Evolutionary conservation across 257 asterid genomes (phyloP).

Genomic region (Solanum etuberosum): DNA sequence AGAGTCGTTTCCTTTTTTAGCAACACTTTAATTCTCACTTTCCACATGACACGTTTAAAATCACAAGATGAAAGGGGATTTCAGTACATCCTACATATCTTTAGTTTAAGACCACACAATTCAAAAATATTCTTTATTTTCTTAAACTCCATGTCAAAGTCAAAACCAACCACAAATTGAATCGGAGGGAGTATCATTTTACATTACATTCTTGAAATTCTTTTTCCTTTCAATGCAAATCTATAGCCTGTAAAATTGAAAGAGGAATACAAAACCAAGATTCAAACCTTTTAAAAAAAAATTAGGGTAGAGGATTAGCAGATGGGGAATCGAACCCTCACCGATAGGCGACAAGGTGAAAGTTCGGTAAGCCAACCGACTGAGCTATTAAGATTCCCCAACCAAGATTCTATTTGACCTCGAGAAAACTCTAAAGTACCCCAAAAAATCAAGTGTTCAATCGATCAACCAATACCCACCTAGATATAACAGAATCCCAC

Average conservation of each 20-base stretch:
- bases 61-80: not conserved
- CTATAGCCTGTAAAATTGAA: not conserved
- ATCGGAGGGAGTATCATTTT: not conserved
- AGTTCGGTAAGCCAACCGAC: not conserved
- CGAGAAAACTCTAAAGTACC: not conserved
- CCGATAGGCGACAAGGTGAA: not conserved
- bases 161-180: not conserved
- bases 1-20: not conserved
- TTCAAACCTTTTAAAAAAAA: not conserved
- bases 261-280: not conserved
- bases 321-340: not conserved
- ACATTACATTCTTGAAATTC: not conserved
- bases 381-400: not conserved
- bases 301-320: not conserved
- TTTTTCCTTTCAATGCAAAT: not conserved
- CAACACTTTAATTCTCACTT: not conserved
- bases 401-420: not conserved
- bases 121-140: not conserved
- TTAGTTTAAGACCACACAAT: not conserved
- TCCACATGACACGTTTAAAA: not conserved
- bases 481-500: conserved; percentile 18
- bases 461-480: not conserved
- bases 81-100: not conserved
- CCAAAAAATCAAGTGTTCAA: not conserved
- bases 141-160: not conserved